phyloP scores from a whole-genome alignment of 1,284 basidiomycete genomes.

The Hemileia vastatrix region DNA sequence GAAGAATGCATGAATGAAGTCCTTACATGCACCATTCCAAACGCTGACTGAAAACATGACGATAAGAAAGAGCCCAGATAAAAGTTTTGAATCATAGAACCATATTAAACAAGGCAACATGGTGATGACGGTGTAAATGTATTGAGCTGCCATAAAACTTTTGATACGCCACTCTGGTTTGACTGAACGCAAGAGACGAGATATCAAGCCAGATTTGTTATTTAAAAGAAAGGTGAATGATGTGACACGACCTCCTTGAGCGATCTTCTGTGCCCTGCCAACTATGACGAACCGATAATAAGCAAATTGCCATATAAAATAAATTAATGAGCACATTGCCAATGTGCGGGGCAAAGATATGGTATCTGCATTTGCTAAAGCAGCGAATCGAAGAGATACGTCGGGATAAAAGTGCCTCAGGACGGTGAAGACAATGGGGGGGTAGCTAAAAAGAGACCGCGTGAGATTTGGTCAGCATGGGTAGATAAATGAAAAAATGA shows the following conservation, averaged over 20 bases:
- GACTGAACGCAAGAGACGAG: background rate
- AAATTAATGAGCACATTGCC: conserved; percentile 21
- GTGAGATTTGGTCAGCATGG: conserved; percentile 30
- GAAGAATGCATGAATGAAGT: conserved; percentile 9
- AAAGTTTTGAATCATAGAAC: conserved; percentile 35
- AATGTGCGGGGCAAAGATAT: conserved; percentile 2
- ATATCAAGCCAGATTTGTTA: conserved; percentile 31
- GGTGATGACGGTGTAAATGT: conserved; percentile 38
- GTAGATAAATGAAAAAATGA: background rate
- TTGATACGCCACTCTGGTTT: conserved; percentile 11
- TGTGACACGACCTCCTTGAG: conserved; percentile 36
- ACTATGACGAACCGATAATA: conserved; percentile 40
- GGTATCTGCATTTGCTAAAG: conserved; percentile 10
- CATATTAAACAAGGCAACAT: conserved; percentile 32
- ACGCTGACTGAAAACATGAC: conserved; percentile 34
- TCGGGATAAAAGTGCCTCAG: conserved; percentile 22
- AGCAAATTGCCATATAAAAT: conserved; percentile 34
- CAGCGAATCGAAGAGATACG: conserved; percentile 10
- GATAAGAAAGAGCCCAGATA: conserved; percentile 32
- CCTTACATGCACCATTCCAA: conserved; percentile 36
- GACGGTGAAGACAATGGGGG: conserved; percentile 21
- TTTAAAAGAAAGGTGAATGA: conserved; percentile 39
- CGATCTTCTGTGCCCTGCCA: conserved; percentile 38
- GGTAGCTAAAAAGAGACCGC: conserved; percentile 20
- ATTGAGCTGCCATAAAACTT: background rate